phyloP scores from a whole-genome alignment of 2,329 filamentous ascomycete species.

The Coniochaeta prunicola region DNA sequence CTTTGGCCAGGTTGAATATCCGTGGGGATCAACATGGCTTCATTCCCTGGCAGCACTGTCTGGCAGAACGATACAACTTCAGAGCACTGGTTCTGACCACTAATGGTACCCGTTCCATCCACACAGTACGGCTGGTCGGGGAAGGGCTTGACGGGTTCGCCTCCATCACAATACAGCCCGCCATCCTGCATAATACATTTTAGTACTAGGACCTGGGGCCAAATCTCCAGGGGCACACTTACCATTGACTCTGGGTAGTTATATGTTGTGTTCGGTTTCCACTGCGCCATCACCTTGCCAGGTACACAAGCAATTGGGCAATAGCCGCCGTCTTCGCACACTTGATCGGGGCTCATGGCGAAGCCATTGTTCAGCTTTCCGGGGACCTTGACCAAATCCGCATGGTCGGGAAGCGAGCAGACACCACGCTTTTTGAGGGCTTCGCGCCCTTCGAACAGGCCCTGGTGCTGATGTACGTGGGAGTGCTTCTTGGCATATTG shows the following conservation, averaged over 20 bases:
- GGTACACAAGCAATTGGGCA: constrained; percentile 73
- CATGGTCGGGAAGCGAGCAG: constrained; percentile 60
- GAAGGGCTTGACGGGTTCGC: constrained; percentile 64
- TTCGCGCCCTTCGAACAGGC: constrained; percentile 12
- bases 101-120: constrained; percentile 57
- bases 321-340: constrained; percentile 59
- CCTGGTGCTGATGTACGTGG: constrained; percentile 11
- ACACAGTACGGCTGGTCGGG: constrained; percentile 61
- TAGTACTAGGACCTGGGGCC: background rate
- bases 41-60: constrained; percentile 70
- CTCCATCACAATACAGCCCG: constrained; percentile 65
- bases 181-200: constrained; percentile 54
- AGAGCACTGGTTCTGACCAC: constrained; percentile 59
- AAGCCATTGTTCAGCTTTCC: constrained; percentile 65
- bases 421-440: constrained; percentile 44
- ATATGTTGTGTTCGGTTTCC: constrained; percentile 66
- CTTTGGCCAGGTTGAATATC: constrained; percentile 39
- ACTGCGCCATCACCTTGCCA: constrained; percentile 71
- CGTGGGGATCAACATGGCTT: constrained; percentile 79
- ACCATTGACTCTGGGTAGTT: constrained; percentile 66
- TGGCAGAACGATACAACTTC: constrained; percentile 65
- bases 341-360: constrained; percentile 71
- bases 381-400: constrained; percentile 61
- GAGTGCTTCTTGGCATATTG: constrained; percentile 18
- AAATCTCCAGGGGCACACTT: constrained; percentile 19